Evolutionary conservation across 129 eudicot species (phyloP).

Genomic region (Pseudognaphalium luteoalbum): DNA sequence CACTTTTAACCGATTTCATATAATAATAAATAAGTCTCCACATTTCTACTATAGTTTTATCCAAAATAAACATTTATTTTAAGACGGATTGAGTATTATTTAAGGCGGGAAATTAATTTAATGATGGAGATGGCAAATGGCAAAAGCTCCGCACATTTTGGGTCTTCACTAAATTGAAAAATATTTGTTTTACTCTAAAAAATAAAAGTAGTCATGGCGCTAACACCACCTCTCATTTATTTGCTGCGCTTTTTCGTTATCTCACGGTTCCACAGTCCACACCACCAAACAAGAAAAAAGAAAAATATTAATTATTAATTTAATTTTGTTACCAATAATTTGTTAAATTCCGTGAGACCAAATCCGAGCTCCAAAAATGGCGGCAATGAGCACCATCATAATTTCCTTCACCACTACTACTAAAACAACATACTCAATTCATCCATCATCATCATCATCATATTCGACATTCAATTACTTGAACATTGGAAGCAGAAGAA

Average conservation of each 20-base stretch:
- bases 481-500: neutral
- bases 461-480: constrained; percentile 11
- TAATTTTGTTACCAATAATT: neutral
- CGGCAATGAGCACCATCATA: constrained; percentile 21
- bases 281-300: no score
- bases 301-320: no score
- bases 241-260: neutral
- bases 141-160: no score
- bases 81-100: no score
- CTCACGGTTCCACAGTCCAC: no score
- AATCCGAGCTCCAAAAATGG: constrained; percentile 30
- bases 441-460: constrained; percentile 2
- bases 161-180: neutral
- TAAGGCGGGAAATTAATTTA: no score
- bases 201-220: constrained; percentile 12
- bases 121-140: no score
- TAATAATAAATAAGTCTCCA: no score
- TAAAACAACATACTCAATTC: neutral
- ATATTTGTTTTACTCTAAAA: neutral
- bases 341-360: neutral
- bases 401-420: constrained; percentile 14
- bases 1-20: no score
- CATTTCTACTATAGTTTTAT: no score
- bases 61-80: no score
- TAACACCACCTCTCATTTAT: constrained; percentile 25